Conservation (phyloP, 108 stramenopile genomes). For the Cyclotella cryptica region DNA sequence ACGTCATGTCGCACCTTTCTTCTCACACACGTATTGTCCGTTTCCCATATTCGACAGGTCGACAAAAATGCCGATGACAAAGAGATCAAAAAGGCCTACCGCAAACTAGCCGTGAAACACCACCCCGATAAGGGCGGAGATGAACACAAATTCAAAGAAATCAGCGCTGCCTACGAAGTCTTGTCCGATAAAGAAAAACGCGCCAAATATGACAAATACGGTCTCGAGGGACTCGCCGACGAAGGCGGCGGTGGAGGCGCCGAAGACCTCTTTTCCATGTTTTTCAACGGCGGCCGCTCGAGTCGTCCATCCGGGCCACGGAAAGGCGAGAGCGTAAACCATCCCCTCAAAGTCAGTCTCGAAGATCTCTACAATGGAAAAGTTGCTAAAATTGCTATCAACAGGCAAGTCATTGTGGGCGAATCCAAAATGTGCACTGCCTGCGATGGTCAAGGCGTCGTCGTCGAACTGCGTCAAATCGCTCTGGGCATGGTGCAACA, state of each 20-base stretch:
- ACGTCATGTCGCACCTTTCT: background rate
- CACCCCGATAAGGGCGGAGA: constrained; percentile 94
- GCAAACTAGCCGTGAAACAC: constrained; percentile 84
- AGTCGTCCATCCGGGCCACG: constrained; percentile 76
- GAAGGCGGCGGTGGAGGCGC: constrained; percentile 67
- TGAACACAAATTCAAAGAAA: constrained; percentile 93
- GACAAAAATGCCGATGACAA: constrained; percentile 75
- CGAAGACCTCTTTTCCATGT: constrained; percentile 95
- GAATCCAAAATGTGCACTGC: constrained; percentile 76
- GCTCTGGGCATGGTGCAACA: constrained; percentile 98
- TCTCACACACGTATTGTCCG: background rate
- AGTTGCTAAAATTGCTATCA: constrained; percentile 95
- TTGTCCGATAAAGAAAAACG: constrained; percentile 90
- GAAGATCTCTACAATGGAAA: constrained; percentile 99
- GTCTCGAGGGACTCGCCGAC: constrained; percentile 86
- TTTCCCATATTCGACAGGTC: constrained; percentile 35
- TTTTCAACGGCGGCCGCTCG: constrained; percentile 89
- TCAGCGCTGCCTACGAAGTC: constrained; percentile 91
- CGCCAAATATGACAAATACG: constrained; percentile 89
- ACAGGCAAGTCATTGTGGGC: constrained; percentile 91
- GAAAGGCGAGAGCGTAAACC: constrained; percentile 94
- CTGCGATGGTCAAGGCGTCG: constrained; percentile 93
- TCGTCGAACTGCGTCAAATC: constrained; percentile 94
- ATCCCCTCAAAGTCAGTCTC: constrained; percentile 92
- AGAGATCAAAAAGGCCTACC: constrained; percentile 92